Base-by-base conservation (phyloP, 2,329 filamentous ascomycete species). In the Claviceps arundinis region DNA sequence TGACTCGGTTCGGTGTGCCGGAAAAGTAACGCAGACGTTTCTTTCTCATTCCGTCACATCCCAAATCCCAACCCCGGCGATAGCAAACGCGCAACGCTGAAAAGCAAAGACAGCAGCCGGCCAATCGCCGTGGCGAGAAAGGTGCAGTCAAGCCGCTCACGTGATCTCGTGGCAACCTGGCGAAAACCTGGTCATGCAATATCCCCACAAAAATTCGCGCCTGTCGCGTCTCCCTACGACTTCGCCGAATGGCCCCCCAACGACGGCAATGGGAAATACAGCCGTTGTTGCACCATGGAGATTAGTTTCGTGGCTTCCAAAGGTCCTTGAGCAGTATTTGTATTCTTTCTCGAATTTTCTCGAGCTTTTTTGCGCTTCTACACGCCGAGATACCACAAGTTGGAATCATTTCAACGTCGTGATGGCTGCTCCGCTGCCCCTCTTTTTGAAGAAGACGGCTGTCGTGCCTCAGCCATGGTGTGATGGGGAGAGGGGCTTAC, bases 151-250 rank as follows among this genome's bases (percentile, higher is more conserved):
- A 58, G 54, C 48, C 49, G 14, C 60, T 72, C 70, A 72, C 69
- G 70, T 72, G 70, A 63, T 66, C 68, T 68, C 70, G 70, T 65
- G 70, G 61, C 60, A 61, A 65, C 61, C 62, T 71, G 66, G 69
- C 64, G 67, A 61, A 55, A 57, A 58, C 60, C 56, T 55, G 56
- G 62, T 57, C 55, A 50, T 60, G 63, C 62, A 58, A 59, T 59
- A 59, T 59, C 60, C 3, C 63, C 64, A 61, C 65, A 61, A 65
- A 64, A 62, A 55, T 64, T 64, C 67, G 67, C 67, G 67, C 63
- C 65, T 62, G 66, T 68, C 70, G 70, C 70, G 70, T 71, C 67
- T 68, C 63, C 66, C 67, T 58, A 60, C 62, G 61, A 69, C 67
- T 58, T 68, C 66, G 65, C 62, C 59, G 59, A 62, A 65, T 64